Conservation (phyloP, 495 filamentous ascomycete species). For the Neurospora tetrasperma region DNA sequence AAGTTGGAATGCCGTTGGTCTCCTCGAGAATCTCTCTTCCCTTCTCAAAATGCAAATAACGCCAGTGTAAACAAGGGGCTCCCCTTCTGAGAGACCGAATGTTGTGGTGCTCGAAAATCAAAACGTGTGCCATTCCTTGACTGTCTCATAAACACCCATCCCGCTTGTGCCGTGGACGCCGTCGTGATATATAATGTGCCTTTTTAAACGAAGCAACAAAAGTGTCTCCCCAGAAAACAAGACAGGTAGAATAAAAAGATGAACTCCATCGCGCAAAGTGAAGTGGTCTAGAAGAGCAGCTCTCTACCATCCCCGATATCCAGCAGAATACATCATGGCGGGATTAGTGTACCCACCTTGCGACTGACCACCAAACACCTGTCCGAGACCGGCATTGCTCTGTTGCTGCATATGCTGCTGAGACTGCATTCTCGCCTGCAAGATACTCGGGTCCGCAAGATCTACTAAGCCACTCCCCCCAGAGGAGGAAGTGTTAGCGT, state of each 20-base stretch:
- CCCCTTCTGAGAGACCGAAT: constrained; percentile 9
- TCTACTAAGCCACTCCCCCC: constrained; percentile 95
- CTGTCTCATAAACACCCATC: constrained; percentile 10
- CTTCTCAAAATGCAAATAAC: constrained; percentile 23
- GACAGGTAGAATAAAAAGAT: constrained; percentile 10
- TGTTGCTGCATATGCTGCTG: constrained; percentile 69
- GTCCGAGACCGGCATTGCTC: constrained; percentile 67
- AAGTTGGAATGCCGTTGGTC: neutral
- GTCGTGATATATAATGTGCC: constrained; percentile 26
- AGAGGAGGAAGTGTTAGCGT: constrained; percentile 99
- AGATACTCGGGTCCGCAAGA: constrained; percentile 98
- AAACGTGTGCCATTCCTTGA: constrained; percentile 9
- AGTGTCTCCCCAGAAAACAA: constrained; percentile 13
- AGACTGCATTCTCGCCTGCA: constrained; percentile 95
- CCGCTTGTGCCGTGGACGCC: constrained; percentile 18
- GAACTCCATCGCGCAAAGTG: constrained; percentile 1
- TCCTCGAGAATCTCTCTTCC: constrained; percentile 1
- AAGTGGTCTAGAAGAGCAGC: neutral
- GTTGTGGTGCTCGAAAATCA: constrained; percentile 16
- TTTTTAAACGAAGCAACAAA: constrained; percentile 13
- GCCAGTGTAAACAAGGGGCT: constrained; percentile 15
- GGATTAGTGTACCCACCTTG: constrained; percentile 99
- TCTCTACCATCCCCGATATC: constrained; percentile 62
- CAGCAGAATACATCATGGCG: constrained; percentile 75
- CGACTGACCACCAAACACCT: constrained; percentile 83